Evolutionary conservation across 2,329 filamentous ascomycete species (phyloP).

Genomic region (Aureobasidium melanogenum): DNA sequence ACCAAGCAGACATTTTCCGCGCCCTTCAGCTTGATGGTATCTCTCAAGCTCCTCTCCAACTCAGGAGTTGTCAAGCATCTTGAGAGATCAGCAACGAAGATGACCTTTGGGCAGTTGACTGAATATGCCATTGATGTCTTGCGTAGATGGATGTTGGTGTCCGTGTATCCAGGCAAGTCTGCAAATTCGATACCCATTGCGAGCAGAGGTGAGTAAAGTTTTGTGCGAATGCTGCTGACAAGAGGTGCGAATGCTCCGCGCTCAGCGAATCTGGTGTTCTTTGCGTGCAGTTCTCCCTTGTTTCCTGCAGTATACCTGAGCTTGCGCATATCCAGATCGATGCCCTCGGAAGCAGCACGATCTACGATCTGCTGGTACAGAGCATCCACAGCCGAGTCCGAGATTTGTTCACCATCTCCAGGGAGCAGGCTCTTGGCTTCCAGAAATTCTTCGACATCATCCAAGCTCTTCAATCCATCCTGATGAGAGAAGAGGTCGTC

Average conservation of each 20-base stretch:
- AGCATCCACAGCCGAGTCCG: not conserved
- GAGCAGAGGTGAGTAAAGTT: not conserved
- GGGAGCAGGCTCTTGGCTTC: not conserved
- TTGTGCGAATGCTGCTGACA: not conserved
- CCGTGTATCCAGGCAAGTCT: conserved; percentile 8
- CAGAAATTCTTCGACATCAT: not conserved
- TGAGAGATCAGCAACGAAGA: not conserved
- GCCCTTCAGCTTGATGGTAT: not conserved
- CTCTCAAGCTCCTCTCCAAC: not conserved
- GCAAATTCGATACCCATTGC: not conserved
- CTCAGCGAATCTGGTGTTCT: not conserved
- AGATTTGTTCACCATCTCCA: not conserved
- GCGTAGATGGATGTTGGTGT: not conserved
- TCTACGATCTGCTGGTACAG: not conserved
- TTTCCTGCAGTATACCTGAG: not conserved
- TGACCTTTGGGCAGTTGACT: not conserved
- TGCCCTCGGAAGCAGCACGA: not conserved
- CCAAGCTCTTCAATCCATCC: not conserved
- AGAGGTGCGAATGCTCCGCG: not conserved
- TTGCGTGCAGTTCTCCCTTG: not conserved
- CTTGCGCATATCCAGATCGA: not conserved
- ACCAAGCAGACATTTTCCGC: conserved; percentile 1
- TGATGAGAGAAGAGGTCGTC: not conserved
- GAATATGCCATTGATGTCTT: not conserved
- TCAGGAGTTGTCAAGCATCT: not conserved